Percentiles rank a stretch among this genome's conserved stretches.
Conservation (phyloP, 2,329 filamentous ascomycete genomes). For the Colletotrichum cereale region DNA sequence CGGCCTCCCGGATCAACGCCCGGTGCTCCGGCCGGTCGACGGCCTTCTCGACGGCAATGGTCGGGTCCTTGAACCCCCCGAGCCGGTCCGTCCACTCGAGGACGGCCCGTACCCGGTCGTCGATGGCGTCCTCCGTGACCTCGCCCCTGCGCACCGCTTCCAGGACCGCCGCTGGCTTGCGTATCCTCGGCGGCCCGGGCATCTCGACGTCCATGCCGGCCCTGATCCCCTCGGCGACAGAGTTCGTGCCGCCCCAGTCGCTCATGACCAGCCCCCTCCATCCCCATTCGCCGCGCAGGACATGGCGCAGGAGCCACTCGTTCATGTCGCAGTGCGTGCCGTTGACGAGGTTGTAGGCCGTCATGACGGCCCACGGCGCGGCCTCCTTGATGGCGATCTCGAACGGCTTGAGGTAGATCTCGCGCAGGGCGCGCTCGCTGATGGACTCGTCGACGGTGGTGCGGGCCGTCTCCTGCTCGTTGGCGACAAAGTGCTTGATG, state of each 20-base stretch:
- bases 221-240: conserved; percentile 78
- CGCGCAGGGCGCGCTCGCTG: conserved; percentile 48
- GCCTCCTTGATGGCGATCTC: conserved; percentile 47
- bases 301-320: conserved; percentile 67
- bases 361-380: conserved; percentile 47
- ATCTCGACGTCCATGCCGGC: conserved; percentile 79
- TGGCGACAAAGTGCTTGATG: conserved; percentile 60
- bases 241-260: conserved; percentile 78
- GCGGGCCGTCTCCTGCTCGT: conserved; percentile 54
- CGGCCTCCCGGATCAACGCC: conserved; percentile 67
- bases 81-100: conserved; percentile 47
- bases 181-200: conserved; percentile 59
- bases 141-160: conserved; percentile 45
- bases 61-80: conserved; percentile 49
- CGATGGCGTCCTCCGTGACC: conserved; percentile 41
- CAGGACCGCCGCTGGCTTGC: conserved; percentile 43
- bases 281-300: conserved; percentile 81
- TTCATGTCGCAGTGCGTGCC: conserved; percentile 62
- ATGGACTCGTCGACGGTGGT: conserved; percentile 48
- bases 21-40: conserved; percentile 65
- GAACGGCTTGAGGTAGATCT: conserved; percentile 49
- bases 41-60: conserved; percentile 51
- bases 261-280: conserved; percentile 84
- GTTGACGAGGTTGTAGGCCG: conserved; percentile 54
- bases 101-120: conserved; percentile 48